These are phyloP conservation scores for Tephrocybe sp. DNA, from an alignment of 768 basidiomycete species.

Conservation along the genomic window DNA sequence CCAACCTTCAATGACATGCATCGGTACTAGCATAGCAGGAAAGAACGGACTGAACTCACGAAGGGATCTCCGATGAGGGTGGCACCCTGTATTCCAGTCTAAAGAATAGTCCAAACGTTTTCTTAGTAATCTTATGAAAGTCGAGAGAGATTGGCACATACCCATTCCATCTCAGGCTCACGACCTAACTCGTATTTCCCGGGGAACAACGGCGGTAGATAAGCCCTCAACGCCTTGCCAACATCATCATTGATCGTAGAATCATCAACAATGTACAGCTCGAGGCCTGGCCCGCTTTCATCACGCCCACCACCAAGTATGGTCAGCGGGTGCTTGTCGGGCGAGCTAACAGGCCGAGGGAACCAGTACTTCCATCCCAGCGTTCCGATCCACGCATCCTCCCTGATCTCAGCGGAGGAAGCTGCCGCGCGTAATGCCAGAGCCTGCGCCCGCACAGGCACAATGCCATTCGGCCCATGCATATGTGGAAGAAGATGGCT, in stretches of 20 bases:
- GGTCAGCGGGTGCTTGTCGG: constrained; percentile 46
- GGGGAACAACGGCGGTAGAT: constrained; percentile 60
- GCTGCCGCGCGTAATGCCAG: constrained; percentile 43
- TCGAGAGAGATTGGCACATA: constrained; percentile 27
- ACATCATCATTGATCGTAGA: constrained; percentile 46
- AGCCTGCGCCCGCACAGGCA: constrained; percentile 76
- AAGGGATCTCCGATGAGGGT: constrained; percentile 64
- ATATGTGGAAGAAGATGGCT: constrained; percentile 73
- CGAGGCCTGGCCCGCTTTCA: constrained; percentile 39
- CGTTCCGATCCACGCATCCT: constrained; percentile 46
- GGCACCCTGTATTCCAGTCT: constrained; percentile 87
- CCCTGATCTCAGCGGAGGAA: constrained; percentile 37
- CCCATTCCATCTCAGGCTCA: constrained; percentile 83
- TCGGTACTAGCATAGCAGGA: neutral
- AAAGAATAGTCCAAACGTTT: neutral
- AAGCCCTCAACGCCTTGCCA: constrained; percentile 50
- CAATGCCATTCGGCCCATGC: constrained; percentile 49
- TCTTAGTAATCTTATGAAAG: neutral
- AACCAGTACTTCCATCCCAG: constrained; percentile 81
- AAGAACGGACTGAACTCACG: constrained; percentile 39
- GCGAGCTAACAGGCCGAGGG: constrained; percentile 48
- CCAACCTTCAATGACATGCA: constrained; percentile 40
- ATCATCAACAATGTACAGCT: constrained; percentile 61
- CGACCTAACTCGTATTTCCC: constrained; percentile 44
- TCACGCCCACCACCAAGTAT: constrained; percentile 75